Evolutionary conservation across 2,329 filamentous ascomycete genomes (phyloP).

Genomic region (Ascochyta lentis): DNA sequence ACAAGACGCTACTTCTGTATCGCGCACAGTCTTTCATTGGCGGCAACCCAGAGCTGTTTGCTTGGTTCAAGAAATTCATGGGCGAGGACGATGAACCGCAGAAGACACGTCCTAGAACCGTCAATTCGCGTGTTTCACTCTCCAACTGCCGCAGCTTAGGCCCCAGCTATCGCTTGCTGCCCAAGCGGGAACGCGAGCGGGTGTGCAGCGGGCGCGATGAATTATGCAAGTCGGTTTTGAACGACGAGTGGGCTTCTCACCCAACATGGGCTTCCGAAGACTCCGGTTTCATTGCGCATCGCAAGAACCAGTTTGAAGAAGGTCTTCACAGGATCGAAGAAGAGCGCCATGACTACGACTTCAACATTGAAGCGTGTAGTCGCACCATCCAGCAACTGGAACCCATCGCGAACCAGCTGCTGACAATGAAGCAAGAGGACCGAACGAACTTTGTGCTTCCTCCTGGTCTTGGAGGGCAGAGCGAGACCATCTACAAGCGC

Average conservation of each 20-base stretch:
- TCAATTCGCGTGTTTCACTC: slow-evolving; percentile 83
- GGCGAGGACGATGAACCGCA: slow-evolving; percentile 69
- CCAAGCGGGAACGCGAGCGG: slow-evolving; percentile 88
- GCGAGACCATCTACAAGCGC: slow-evolving; percentile 94
- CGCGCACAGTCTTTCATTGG: slow-evolving; percentile 87
- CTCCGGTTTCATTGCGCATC: slow-evolving; percentile 94
- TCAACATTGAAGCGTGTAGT: slow-evolving; percentile 93
- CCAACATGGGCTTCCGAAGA: slow-evolving; percentile 99
- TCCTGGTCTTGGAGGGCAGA: slow-evolving; percentile 85
- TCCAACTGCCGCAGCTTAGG: slow-evolving; percentile 96
- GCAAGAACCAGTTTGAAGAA: slow-evolving; percentile 96
- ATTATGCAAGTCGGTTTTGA: slow-evolving; percentile 89
- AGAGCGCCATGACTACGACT: slow-evolving; percentile 97
- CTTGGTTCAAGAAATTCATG: slow-evolving; percentile 85
- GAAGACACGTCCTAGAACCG: slow-evolving; percentile 64
- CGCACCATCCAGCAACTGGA: slow-evolving; percentile 96
- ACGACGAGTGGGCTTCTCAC: slow-evolving; percentile 98
- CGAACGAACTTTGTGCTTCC: slow-evolving; percentile 79
- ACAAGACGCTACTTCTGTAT: slow-evolving; percentile 80
- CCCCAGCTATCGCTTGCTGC: slow-evolving; percentile 91
- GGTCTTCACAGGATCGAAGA: slow-evolving; percentile 95
- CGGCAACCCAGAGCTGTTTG: slow-evolving; percentile 85
- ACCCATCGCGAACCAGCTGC: slow-evolving; percentile 88
- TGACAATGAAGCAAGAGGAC: slow-evolving; percentile 76
- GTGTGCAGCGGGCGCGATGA: slow-evolving; percentile 93